These are phyloP conservation scores for Ascochyta fabae DNA, from an alignment of 2,329 filamentous ascomycete species.

Conservation along the genomic window DNA sequence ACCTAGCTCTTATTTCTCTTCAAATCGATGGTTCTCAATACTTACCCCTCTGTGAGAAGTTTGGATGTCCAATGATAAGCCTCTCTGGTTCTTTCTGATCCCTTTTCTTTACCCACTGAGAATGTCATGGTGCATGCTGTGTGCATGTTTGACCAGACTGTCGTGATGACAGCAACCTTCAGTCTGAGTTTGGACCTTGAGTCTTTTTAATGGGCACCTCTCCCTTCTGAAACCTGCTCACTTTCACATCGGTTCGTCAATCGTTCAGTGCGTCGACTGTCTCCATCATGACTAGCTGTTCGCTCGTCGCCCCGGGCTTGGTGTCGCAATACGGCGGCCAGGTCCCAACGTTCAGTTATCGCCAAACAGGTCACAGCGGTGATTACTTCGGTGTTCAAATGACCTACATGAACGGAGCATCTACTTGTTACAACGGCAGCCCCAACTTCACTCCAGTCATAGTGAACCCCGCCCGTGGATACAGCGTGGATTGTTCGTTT, in stretches of 20 bases:
- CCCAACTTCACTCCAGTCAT: slow-evolving; percentile 6
- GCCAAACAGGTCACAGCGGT: background rate
- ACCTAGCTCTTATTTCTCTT: background rate
- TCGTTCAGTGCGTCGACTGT: background rate
- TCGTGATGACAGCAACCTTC: background rate
- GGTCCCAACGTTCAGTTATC: slow-evolving; percentile 12
- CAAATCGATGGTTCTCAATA: background rate
- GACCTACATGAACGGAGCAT: slow-evolving; percentile 4
- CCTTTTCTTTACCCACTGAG: background rate
- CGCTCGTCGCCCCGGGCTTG: slow-evolving; percentile 7
- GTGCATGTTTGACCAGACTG: background rate
- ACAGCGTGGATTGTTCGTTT: background rate
- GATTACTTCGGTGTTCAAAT: slow-evolving; percentile 11
- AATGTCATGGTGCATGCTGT: background rate
- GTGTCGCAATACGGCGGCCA: background rate
- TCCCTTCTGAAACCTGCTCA: background rate
- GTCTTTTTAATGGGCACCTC: background rate
- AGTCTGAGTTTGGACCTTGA: too few species aligned
- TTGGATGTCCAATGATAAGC: background rate
- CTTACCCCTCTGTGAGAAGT: background rate
- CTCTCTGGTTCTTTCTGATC: background rate
- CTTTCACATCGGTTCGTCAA: background rate
- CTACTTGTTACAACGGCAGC: slow-evolving; percentile 3
- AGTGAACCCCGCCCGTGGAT: background rate
- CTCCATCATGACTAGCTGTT: slow-evolving; percentile 10